phyloP scores from a whole-genome alignment of 768 basidiomycete genomes.

The Suillus placidus region DNA sequence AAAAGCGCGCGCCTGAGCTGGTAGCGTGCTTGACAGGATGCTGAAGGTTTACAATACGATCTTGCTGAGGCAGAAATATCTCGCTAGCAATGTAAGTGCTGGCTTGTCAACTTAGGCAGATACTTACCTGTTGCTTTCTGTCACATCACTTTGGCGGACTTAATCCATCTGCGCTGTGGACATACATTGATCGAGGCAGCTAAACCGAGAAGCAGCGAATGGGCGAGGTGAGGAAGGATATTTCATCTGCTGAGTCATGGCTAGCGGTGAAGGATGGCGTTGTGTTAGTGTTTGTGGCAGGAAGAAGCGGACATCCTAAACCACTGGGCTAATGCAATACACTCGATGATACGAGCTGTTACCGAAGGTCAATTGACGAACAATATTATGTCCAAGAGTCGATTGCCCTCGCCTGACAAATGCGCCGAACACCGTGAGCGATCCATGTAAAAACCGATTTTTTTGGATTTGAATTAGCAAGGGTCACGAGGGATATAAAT shows the following conservation, averaged over 20 bases:
- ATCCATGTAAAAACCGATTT: not conserved
- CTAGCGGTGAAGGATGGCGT: not conserved
- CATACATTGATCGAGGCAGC: not conserved
- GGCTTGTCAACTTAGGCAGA: not conserved
- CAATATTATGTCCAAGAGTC: not conserved
- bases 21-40: slow-evolving; percentile 17
- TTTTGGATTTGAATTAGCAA: not conserved
- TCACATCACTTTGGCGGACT: slow-evolving; percentile 39
- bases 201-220: not conserved
- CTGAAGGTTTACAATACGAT: slow-evolving; percentile 21
- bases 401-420: not conserved
- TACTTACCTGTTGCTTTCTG: not conserved
- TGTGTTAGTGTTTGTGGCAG: not conserved
- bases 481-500: not conserved
- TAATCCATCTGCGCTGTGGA: slow-evolving; percentile 40
- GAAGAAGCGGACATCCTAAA: not conserved
- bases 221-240: not conserved
- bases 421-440: not conserved
- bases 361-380: not conserved
- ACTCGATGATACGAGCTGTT: not conserved
- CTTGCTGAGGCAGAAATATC: not conserved
- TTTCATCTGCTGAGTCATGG: not conserved
- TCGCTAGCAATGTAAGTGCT: slow-evolving; percentile 48
- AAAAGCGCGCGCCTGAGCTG: not conserved
- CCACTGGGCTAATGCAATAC: not conserved